Conservation (phyloP, 73 alveolate genomes). For the Symbiodinium pilosum region DNA sequence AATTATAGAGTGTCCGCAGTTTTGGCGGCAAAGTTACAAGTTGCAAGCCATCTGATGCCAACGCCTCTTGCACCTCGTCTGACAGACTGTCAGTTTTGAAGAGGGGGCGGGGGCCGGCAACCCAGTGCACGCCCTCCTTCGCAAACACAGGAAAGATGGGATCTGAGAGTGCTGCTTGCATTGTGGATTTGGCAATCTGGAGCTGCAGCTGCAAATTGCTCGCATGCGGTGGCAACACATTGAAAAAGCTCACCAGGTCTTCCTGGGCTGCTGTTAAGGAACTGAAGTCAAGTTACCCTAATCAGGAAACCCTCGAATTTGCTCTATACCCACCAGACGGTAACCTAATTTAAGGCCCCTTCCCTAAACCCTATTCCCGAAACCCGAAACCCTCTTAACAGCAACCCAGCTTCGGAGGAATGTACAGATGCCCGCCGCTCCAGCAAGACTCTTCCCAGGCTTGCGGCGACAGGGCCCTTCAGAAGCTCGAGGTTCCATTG, state of each 20-base stretch:
- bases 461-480: constrained; percentile 32
- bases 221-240: neutral
- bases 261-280: too few species aligned
- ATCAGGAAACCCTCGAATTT: too few species aligned
- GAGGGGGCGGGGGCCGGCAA: constrained; percentile 39
- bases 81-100: neutral
- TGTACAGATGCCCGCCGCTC: neutral
- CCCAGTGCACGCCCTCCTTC: neutral
- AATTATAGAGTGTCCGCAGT: neutral
- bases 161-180: neutral
- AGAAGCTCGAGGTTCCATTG: constrained; percentile 29
- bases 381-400: too few species aligned
- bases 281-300: too few species aligned
- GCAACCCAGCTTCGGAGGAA: too few species aligned
- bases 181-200: neutral
- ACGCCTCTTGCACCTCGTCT: neutral
- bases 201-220: neutral
- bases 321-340: too few species aligned
- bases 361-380: too few species aligned
- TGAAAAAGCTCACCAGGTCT: neutral
- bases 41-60: constrained; percentile 31
- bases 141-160: neutral
- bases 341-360: too few species aligned
- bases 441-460: constrained; percentile 25
- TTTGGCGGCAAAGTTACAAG: constrained; percentile 20